Evolutionary conservation across 306 rosid genomes (phyloP), one percentile per base, ranked within the genome.

Genomic region (Cicer bijugum): DNA sequence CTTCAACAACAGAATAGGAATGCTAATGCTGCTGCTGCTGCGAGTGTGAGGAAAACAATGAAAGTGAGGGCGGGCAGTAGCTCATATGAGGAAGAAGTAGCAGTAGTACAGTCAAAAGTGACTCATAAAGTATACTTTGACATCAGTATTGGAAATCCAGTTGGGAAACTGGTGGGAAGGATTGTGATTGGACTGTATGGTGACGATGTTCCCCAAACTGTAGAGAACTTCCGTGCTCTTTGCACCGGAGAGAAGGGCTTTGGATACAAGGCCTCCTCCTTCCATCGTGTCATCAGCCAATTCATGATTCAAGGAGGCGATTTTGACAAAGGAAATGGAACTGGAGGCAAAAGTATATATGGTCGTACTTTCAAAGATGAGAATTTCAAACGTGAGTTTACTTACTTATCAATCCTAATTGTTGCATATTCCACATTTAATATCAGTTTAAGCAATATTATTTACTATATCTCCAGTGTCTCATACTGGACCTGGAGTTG

Each of bases 241-340:
- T 94, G 96, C 78, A 94, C 98, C n/a, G 97, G 97, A 43, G 97
- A 94, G 85, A 94, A 94, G 76, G 98, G 99, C 50, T 94, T 91
- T 79, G 99, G 99, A 55, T 94, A 72, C 84, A 91, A 88, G 83
- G 88, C 85, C 12, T 91, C 97, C 16, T 28, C 89, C 2, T 88
- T 91, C 75, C 97, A 94, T 70, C 99, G 96, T 8, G 96, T 94
- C 28, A 94, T 94, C 82, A 89, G 82, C 90, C 97, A 94, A 67
- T 94, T 94, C 90, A 94, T 94, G 99, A 91, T 94, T 83, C 99
- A 94, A 84, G 99, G 96, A 33, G 99, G 99, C 11, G 96, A 91
- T 72, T 94, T 94, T 45, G 97, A 89, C 50, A 94, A 94, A 57
- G 96, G 96, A 75, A 94, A 94, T 86, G 97, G 99, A 66, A 94